Evolutionary conservation across 225 moss, liverwort and hornwort species (phyloP), one percentile per base, ranked within the genome.

Genomic region (Pseudisothecium myosuroides): DNA sequence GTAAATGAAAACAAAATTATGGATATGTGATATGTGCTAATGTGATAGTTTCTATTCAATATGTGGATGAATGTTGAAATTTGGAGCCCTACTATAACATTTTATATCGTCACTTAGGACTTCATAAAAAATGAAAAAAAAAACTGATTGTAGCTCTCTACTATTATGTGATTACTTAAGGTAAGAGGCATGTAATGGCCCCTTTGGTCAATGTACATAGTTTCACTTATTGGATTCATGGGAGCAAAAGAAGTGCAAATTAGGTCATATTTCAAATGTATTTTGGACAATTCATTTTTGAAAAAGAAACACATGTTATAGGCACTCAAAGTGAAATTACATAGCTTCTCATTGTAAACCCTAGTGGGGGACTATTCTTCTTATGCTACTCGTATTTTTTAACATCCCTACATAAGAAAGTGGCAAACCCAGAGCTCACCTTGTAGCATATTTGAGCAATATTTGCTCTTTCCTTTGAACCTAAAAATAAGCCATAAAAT

Each of bases 381-480:
- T 47, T 17, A 0, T 49, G 7, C n/a, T n/a, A n/a, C n/a, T n/a
- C n/a, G 32, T 20, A 17, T 37, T 55, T 72, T 54, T 77, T 14
- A 37, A 37, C 23, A 14, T 14, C 55, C 6, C 16, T 55, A 24
- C 3, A 24, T 16, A 24, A 78, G 1, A 37, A 55, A 55, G 4
- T 55, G 3, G 5, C 6, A 26, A 55, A 55, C 26, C n/a, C 17
- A 55, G 16, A 1, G 4, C 10, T n/a, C 6, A 78, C 16, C 0
- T 4, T 6, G 0, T 15, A 78, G 0, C 37, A 1, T 55, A 55
- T 16, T 15, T 4, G 2, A 24, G 1, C 4, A 36, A 54, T n/a
- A 14, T 37, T 23, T 78, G 0, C 6, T 37, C 23, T 24, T 32
- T 10, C 6, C 2, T 37, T 37, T 23, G 0, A 55, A 55, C 24